Conservation (phyloP, 352 stramenopile genomes). For the Globisporangium iwayamae region DNA sequence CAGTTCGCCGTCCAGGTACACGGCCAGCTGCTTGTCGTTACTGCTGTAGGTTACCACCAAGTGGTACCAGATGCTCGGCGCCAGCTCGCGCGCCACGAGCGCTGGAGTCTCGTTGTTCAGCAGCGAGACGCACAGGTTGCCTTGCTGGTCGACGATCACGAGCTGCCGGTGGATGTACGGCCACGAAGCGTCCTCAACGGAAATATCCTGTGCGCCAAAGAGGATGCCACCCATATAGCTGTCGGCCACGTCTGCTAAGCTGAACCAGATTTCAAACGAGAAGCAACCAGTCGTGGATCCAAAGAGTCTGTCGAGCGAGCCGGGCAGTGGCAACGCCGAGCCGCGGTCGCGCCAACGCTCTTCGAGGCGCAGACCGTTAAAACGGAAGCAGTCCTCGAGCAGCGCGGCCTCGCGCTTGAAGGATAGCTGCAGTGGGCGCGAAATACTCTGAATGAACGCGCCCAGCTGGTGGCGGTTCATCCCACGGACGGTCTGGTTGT, state of each 20-base stretch:
- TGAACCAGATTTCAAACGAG: slow-evolving; percentile 69
- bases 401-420: slow-evolving; percentile 46
- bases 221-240: slow-evolving; percentile 55
- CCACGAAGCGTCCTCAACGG: slow-evolving; percentile 41
- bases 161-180: slow-evolving; percentile 60
- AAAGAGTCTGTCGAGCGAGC: slow-evolving; percentile 38
- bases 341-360: slow-evolving; percentile 55
- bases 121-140: slow-evolving; percentile 57
- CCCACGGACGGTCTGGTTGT: slow-evolving; percentile 48
- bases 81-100: slow-evolving; percentile 46
- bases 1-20: slow-evolving; percentile 67
- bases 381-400: slow-evolving; percentile 56
- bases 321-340: slow-evolving; percentile 40
- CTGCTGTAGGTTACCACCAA: slow-evolving; percentile 46
- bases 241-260: slow-evolving; percentile 45
- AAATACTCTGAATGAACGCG: slow-evolving; percentile 50
- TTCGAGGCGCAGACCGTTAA: slow-evolving; percentile 50
- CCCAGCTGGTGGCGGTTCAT: slow-evolving; percentile 63
- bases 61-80: slow-evolving; percentile 65
- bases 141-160: slow-evolving; percentile 53
- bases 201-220: slow-evolving; percentile 51
- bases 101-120: slow-evolving; percentile 43
- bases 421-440: slow-evolving; percentile 53
- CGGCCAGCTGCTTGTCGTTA: slow-evolving; percentile 20
- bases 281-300: slow-evolving; percentile 31